Percentiles rank a stretch among this genome's conserved stretches.
Conservation (phyloP, 257 asterid species). For the Petunia secreta region DNA sequence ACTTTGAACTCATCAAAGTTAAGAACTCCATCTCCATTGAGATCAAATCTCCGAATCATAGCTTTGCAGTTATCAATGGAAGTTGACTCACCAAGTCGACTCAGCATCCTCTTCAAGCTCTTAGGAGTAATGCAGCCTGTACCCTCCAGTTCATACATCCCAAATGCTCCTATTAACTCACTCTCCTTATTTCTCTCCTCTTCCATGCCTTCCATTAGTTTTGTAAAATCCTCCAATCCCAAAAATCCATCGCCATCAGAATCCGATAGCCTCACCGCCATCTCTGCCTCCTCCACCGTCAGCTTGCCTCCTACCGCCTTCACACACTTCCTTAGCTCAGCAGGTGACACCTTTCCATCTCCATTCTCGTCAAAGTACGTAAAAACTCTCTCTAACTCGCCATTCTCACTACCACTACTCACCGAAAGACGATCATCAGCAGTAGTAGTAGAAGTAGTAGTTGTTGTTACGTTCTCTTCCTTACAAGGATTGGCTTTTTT, state of each 20-base stretch:
- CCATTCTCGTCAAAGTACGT: constrained; percentile 21
- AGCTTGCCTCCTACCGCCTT: constrained; percentile 25
- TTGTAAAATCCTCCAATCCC: constrained; percentile 55
- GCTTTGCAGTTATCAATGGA: constrained; percentile 48
- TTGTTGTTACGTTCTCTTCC: neutral
- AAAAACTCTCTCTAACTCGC: constrained; percentile 25
- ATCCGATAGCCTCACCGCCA: constrained; percentile 50
- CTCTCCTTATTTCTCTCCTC: constrained; percentile 50
- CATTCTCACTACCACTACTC: neutral
- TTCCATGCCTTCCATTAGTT: constrained; percentile 48
- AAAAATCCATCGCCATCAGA: constrained; percentile 59
- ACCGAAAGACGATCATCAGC: neutral
- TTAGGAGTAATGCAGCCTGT: constrained; percentile 60
- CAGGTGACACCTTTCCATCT: constrained; percentile 26
- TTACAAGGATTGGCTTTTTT: neutral
- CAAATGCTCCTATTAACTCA: constrained; percentile 55
- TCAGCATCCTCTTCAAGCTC: constrained; percentile 62
- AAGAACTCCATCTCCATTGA: constrained; percentile 64
- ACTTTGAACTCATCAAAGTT: constrained; percentile 57
- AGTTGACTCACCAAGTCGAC: constrained; percentile 54
- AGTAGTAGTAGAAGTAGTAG: neutral
- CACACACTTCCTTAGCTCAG: neutral
- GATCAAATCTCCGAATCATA: constrained; percentile 61
- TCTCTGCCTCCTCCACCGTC: constrained; percentile 50
- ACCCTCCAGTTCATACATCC: constrained; percentile 58